Base-by-base conservation (phyloP, 208 protist species). In the Leishmania lainsoni region DNA sequence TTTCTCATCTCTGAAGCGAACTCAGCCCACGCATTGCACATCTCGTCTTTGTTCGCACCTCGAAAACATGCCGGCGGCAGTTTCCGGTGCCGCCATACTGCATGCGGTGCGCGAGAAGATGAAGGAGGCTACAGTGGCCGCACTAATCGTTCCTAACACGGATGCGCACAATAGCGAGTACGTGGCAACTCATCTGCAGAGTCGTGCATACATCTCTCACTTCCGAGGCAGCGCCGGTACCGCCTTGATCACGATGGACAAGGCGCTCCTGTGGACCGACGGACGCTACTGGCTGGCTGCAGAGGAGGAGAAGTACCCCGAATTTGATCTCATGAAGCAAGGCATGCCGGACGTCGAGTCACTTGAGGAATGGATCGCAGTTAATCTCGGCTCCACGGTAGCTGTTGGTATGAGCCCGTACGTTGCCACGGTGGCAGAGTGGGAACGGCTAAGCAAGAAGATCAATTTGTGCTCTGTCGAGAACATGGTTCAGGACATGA, bases 131-230 rank as follows among this genome's bases (percentile, higher is more conserved):
- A 52, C 81, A 14, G 69, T 99, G 32, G 75, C 83, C 10, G 98
- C 96, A 0, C 95, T 98, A 76, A 87, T 99, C 52, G 86, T 99
- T 2, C 97, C 97, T 35, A 93, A 83, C 74, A 94, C 90, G 80
- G 98, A 99, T 88, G 91, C 96, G 3, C 98, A 99, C 92, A 98
- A 98, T 84, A 97, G 93, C 86, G 99, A 99, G 83, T 99, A 99
- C 89, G 90, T 98, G 35, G 94, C 95, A 2, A 77, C 87, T 10
- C 83, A 84, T 76, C 93, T 99, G 82, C 88, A 99, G 79, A 91
- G 97, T 32, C 92, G 96, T 58, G 94, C 92, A 5, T 99, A 97
- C 80, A 79, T 99, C 73, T 97, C 96, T 56, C 94, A 98, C 79
- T 99, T 99, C 87, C 89, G 84, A 49, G 99, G 99, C 74, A 99